Conservation (phyloP, 306 rosid genomes). For the Quercus suber region DNA sequence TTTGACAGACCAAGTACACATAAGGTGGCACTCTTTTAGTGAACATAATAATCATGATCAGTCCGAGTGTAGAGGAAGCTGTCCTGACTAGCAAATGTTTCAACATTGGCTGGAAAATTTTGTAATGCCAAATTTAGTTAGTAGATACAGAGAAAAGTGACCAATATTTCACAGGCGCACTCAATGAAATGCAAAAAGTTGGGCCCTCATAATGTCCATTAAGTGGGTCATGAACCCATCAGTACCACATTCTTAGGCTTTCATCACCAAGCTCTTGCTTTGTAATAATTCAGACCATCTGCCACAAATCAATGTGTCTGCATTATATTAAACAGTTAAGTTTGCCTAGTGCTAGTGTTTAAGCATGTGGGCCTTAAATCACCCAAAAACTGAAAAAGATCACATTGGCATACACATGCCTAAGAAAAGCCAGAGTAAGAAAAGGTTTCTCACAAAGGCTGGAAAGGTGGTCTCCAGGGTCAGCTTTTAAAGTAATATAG, state of each 20-base stretch:
- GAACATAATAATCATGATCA: slow-evolving; percentile 22
- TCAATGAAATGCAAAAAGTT: slow-evolving; percentile 24
- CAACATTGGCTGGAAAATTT: slow-evolving; percentile 25
- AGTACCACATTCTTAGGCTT: slow-evolving; percentile 18
- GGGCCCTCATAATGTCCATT: slow-evolving; percentile 34
- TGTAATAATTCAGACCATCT: slow-evolving; percentile 43
- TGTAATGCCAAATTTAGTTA: not conserved
- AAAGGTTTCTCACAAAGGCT: slow-evolving; percentile 8
- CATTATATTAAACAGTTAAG: slow-evolving; percentile 26
- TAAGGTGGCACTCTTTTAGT: slow-evolving; percentile 32
- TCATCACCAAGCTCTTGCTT: slow-evolving; percentile 10
- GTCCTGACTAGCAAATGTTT: slow-evolving; percentile 17
- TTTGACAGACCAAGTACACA: slow-evolving; percentile 46
- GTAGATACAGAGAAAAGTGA: not conserved
- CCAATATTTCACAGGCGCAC: slow-evolving; percentile 23
- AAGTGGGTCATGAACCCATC: slow-evolving; percentile 34
- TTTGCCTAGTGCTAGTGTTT: slow-evolving; percentile 23
- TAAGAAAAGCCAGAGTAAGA: slow-evolving; percentile 26
- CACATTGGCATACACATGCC: slow-evolving; percentile 40
- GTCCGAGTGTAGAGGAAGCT: slow-evolving; percentile 27
- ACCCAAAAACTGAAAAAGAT: slow-evolving; percentile 22
- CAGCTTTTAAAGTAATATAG: slow-evolving; percentile 15
- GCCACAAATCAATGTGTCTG: slow-evolving; percentile 45
- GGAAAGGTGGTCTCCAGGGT: slow-evolving; percentile 18
- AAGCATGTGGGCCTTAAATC: slow-evolving; percentile 20